Percentiles rank a stretch among this genome's conserved stretches.
Evolutionary conservation across 2,329 filamentous ascomycete species (phyloP).

Genomic region (Stagonosporopsis vannaccii): DNA sequence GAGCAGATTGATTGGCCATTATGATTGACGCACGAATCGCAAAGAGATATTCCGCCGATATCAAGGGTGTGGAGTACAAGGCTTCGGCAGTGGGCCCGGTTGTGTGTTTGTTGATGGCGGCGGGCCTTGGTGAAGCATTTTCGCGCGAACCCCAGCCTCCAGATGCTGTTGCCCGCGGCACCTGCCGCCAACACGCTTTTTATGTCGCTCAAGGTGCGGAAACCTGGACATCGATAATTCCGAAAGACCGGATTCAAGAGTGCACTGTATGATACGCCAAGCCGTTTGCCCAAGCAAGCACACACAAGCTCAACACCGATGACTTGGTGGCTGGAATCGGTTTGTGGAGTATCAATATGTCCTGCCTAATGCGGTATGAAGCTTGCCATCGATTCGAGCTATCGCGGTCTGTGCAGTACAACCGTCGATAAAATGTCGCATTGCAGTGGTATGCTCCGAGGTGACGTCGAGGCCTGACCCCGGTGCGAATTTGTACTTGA

Average conservation of each 20-base stretch:
- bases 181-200: background rate
- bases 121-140: slow-evolving; percentile 30
- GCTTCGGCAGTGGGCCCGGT: background rate
- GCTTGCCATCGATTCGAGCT: slow-evolving; percentile 8
- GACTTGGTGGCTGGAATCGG: slow-evolving; percentile 11
- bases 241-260: background rate
- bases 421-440: slow-evolving; percentile 20
- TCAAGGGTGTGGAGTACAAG: slow-evolving; percentile 9
- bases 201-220: background rate
- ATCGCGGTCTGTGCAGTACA: slow-evolving; percentile 17
- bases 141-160: background rate
- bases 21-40: background rate
- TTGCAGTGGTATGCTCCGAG: slow-evolving; percentile 5
- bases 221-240: background rate
- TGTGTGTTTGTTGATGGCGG: slow-evolving; percentile 21
- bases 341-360: slow-evolving; percentile 14
- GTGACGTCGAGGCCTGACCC: slow-evolving; percentile 15
- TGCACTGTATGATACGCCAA: background rate
- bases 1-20: background rate
- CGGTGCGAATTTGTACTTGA: slow-evolving; percentile 9
- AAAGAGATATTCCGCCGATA: slow-evolving; percentile 7
- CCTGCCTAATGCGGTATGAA: slow-evolving; percentile 32
- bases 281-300: background rate
- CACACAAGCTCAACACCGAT: slow-evolving; percentile 1
- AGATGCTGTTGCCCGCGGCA: background rate